Evolutionary conservation across 305 asterid species (phyloP).

Genomic region (Fraxinus nigra): DNA sequence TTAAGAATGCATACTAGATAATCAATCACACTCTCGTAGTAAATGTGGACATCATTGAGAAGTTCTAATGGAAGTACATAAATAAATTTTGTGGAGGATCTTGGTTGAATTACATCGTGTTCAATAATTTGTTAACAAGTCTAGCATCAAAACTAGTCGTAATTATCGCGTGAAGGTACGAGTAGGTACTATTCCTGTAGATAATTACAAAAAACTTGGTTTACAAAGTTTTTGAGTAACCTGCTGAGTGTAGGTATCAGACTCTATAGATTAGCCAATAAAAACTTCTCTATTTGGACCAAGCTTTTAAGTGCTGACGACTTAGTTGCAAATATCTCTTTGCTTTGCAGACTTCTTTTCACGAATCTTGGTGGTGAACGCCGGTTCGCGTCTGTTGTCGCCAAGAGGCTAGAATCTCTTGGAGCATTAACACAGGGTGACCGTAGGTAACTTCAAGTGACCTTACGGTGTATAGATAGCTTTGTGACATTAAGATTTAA

Average conservation of each 20-base stretch:
- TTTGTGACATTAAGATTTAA: conserved; percentile 5
- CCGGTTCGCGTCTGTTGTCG: conserved; percentile 96
- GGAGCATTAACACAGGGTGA: conserved; percentile 99
- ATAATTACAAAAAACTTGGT: conserved; percentile 9
- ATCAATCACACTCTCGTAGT: neutral
- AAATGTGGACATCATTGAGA: neutral
- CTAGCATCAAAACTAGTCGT: conserved; percentile 4
- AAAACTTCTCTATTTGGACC: neutral
- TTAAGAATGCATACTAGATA: neutral
- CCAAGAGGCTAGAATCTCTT: conserved; percentile 94
- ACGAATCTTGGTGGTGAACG: conserved; percentile 99
- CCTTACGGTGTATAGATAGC: conserved; percentile 9
- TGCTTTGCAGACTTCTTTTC: conserved; percentile 64
- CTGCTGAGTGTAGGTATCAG: neutral
- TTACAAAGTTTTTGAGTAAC: neutral
- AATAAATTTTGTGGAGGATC: neutral
- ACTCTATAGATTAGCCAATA: neutral
- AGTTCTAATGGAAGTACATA: neutral
- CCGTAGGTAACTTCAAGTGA: conserved; percentile 60
- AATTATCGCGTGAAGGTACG: neutral
- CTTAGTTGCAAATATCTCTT: conserved; percentile 9
- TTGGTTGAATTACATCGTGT: neutral
- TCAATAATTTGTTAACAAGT: conserved; percentile 4
- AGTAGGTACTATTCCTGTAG: conserved; percentile 8
- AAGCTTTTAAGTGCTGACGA: neutral